Conservation (phyloP, 768 basidiomycete species). For the Dictyophora rubrovolvata region DNA sequence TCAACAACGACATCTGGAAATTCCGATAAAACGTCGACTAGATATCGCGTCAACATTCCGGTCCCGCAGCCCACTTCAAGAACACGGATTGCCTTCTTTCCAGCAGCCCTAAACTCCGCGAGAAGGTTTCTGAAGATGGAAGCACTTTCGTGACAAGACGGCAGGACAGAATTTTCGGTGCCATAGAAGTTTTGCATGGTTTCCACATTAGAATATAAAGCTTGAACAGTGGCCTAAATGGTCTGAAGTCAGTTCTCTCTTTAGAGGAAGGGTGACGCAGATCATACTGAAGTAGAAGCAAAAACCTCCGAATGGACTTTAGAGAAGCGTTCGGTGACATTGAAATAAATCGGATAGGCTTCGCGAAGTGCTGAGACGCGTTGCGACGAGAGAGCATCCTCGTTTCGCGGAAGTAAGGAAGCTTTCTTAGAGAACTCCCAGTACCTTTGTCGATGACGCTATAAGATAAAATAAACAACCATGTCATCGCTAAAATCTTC, state of each 20-base stretch:
- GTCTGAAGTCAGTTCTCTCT: neutral
- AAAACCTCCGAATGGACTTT: conserved; percentile 8
- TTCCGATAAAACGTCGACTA: conserved; percentile 12
- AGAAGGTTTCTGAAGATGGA: conserved; percentile 12
- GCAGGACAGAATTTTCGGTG: conserved; percentile 3
- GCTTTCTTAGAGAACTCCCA: conserved; percentile 6
- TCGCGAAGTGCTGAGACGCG: conserved; percentile 1
- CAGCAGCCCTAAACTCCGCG: conserved; percentile 3
- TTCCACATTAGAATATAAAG: conserved; percentile 7
- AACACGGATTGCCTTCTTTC: conserved; percentile 15
- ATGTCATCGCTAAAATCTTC: neutral
- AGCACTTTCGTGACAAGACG: conserved; percentile 10
- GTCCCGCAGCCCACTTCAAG: conserved; percentile 16
- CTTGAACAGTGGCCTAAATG: conserved; percentile 6
- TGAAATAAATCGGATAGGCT: conserved; percentile 7
- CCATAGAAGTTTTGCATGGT: conserved; percentile 10
- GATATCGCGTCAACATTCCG: conserved; percentile 13
- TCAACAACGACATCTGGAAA: conserved; percentile 13
- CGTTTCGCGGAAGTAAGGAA: neutral
- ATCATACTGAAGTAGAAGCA: conserved; percentile 3
- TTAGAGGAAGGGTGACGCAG: neutral
- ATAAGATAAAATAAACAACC: neutral
- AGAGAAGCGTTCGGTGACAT: conserved; percentile 7
- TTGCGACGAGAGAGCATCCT: neutral
- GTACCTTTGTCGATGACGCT: conserved; percentile 10